Evolutionary conservation across 805 yeast species (phyloP).

Genomic region (Sugiyamaella chiloensis): DNA sequence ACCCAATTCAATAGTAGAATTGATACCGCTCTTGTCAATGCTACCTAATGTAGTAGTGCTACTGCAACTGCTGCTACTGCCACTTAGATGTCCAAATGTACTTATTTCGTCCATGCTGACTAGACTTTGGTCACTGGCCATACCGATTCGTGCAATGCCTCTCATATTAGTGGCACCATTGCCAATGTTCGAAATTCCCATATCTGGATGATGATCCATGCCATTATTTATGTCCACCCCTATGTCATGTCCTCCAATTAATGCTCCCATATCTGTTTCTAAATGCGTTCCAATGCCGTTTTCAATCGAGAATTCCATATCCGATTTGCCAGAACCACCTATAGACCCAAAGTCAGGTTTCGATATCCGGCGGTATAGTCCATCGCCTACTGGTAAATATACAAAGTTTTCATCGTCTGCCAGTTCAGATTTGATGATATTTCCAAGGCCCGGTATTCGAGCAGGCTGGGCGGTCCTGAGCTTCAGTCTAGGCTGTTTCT

Average conservation of each 20-base stretch:
- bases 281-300: too few species aligned
- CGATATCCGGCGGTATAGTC: slow-evolving; percentile 26
- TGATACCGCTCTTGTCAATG: background rate
- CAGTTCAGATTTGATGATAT: slow-evolving; percentile 12
- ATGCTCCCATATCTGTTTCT: background rate
- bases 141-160: too few species aligned
- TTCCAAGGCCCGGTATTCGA: background rate
- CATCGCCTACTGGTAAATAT: slow-evolving; percentile 35
- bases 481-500: background rate
- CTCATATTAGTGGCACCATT: background rate
- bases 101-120: background rate
- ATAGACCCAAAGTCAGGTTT: background rate
- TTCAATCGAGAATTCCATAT: background rate
- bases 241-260: background rate
- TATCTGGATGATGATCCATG: background rate
- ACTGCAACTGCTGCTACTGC: background rate
- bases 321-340: background rate
- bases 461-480: background rate
- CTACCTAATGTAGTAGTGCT: background rate
- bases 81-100: background rate
- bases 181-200: background rate
- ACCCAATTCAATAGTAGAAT: background rate
- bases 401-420: slow-evolving; percentile 26
- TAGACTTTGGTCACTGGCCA: too few species aligned
- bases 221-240: background rate